These are phyloP conservation scores for Metschnikowia dekortorum DNA, from an alignment of 805 yeast species.

Conservation along the genomic window DNA sequence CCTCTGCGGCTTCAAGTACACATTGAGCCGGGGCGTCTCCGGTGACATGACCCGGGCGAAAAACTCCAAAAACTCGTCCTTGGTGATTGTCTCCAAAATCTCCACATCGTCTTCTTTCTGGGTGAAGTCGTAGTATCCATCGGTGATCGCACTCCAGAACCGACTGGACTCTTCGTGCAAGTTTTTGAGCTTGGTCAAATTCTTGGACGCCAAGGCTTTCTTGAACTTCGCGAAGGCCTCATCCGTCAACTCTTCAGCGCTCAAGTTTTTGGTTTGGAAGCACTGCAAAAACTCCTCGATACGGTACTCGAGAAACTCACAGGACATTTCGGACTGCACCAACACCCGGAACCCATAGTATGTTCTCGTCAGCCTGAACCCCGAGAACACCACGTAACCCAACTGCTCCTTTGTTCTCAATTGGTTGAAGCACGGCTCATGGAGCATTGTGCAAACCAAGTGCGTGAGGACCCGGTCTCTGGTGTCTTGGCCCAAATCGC, in stretches of 20 bases:
- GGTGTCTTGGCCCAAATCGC: conserved; percentile 22
- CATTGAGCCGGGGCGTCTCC: conserved; percentile 19
- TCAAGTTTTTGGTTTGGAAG: conserved; percentile 41
- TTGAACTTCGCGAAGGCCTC: conserved; percentile 69
- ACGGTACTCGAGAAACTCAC: conserved; percentile 71
- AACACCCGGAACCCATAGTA: conserved; percentile 68
- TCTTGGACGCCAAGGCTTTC: conserved; percentile 59
- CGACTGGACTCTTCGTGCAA: conserved; percentile 68
- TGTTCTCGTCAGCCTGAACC: conserved; percentile 63
- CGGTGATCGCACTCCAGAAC: conserved; percentile 62
- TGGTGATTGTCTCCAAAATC: conserved; percentile 48
- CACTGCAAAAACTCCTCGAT: conserved; percentile 59
- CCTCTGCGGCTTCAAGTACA: conserved; percentile 52
- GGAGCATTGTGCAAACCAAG: conserved; percentile 64
- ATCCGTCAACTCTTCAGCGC: conserved; percentile 41
- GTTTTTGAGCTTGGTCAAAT: conserved; percentile 70
- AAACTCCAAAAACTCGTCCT: conserved; percentile 54
- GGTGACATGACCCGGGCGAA: conserved; percentile 41
- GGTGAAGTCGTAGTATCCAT: conserved; percentile 76
- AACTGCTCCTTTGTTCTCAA: conserved; percentile 91
- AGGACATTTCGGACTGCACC: conserved; percentile 77
- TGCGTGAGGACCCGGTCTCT: conserved; percentile 50
- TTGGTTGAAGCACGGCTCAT: conserved; percentile 86
- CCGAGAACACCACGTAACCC: conserved; percentile 90
- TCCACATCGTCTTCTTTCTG: conserved; percentile 55